Percentiles rank a stretch among this genome's conserved stretches.
Conservation (phyloP, 257 asterid genomes). For the Nicotiana attenuata region DNA sequence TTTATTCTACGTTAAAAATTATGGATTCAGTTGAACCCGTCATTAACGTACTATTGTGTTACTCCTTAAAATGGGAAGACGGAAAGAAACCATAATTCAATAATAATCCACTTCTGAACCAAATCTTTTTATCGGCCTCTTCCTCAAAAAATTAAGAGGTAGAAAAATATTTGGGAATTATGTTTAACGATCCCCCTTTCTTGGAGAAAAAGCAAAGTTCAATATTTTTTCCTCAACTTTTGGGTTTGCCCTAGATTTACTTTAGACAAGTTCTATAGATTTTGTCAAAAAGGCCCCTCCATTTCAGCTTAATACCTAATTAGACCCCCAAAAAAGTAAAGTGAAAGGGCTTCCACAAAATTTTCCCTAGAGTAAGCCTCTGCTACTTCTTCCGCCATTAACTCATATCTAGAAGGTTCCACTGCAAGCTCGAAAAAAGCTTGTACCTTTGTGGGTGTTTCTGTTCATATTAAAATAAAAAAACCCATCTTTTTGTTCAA, state of each 20-base stretch:
- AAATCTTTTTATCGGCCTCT: not conserved
- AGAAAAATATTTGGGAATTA: not conserved
- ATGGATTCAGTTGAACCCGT: too few species aligned
- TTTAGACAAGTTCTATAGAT: not conserved
- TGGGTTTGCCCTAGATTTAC: constrained; percentile 10
- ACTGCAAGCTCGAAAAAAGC: not conserved
- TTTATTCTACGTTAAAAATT: too few species aligned
- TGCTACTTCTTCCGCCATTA: not conserved
- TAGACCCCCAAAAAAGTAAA: not conserved
- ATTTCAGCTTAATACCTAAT: not conserved
- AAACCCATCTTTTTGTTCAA: not conserved
- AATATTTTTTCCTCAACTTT: not conserved
- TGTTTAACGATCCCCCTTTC: not conserved
- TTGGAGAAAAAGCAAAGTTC: not conserved
- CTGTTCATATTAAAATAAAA: not conserved
- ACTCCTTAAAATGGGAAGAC: too few species aligned
- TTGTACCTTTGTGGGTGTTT: not conserved
- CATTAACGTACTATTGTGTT: too few species aligned
- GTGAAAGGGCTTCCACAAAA: constrained; percentile 3
- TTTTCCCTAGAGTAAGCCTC: not conserved
- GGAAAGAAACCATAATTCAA: too few species aligned
- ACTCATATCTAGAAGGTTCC: not conserved
- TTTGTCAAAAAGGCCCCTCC: not conserved
- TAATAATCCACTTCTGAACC: too few species aligned
- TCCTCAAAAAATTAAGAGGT: not conserved